phyloP scores from a whole-genome alignment of 2,329 filamentous ascomycete genomes.

The Sphaerulina vaccinii region DNA sequence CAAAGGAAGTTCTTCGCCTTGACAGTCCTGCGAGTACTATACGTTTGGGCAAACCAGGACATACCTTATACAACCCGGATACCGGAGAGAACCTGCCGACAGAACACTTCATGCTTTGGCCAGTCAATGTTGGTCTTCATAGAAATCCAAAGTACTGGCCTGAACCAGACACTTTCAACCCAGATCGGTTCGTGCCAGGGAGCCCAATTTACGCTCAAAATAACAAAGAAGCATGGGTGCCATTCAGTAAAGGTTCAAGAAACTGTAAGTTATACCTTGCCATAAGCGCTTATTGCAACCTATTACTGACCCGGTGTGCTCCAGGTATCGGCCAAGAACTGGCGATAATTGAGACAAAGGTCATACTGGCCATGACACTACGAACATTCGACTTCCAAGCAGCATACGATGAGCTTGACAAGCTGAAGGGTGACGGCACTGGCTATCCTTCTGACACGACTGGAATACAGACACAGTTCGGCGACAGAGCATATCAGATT shows the following conservation, averaged over 20 bases:
- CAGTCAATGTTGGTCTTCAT: slow-evolving; percentile 42
- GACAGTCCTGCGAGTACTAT: slow-evolving; percentile 51
- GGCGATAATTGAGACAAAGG: slow-evolving; percentile 53
- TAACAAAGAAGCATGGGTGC: slow-evolving; percentile 49
- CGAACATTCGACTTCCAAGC: slow-evolving; percentile 52
- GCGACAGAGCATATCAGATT: slow-evolving; percentile 38
- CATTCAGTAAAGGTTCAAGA: slow-evolving; percentile 56
- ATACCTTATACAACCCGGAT: slow-evolving; percentile 45
- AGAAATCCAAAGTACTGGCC: slow-evolving; percentile 41
- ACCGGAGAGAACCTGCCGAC: slow-evolving; percentile 47
- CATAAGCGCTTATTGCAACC: no score
- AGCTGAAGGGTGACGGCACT: slow-evolving; percentile 38
- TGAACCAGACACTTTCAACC: slow-evolving; percentile 42
- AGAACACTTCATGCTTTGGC: slow-evolving; percentile 46
- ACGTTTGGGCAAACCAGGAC: slow-evolving; percentile 34
- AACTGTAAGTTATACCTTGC: slow-evolving; percentile 50
- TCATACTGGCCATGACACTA: slow-evolving; percentile 51
- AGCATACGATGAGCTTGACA: slow-evolving; percentile 39
- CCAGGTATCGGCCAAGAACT: slow-evolving; percentile 54
- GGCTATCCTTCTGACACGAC: slow-evolving; percentile 31
- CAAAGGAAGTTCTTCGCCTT: slow-evolving; percentile 55
- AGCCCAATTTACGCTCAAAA: slow-evolving; percentile 38
- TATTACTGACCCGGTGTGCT: neutral
- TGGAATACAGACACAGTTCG: slow-evolving; percentile 34
- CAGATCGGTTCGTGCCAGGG: slow-evolving; percentile 48